Conservation (phyloP, 306 rosid species). For the Luffa acutangula region DNA sequence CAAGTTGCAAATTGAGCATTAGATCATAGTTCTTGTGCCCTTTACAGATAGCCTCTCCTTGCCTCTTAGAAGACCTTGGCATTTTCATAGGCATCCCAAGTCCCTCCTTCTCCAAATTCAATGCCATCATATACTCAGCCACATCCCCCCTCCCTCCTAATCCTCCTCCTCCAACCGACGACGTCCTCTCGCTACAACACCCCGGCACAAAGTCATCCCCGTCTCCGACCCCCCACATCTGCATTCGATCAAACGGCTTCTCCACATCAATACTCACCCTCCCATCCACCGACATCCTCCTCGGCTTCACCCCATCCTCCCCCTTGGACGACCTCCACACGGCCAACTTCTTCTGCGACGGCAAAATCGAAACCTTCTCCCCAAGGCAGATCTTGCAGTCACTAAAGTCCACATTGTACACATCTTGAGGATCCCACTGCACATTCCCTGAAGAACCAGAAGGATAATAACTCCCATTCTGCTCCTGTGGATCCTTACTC, state of each 20-base stretch:
- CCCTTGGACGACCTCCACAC: constrained; percentile 63
- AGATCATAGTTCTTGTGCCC: constrained; percentile 88
- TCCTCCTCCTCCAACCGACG: not conserved
- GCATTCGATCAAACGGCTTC: constrained; percentile 48
- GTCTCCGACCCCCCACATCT: constrained; percentile 30
- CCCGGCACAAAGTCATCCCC: not conserved
- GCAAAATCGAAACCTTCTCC: constrained; percentile 58
- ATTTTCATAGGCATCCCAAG: constrained; percentile 30
- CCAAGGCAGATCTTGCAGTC: constrained; percentile 38
- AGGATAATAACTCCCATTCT: constrained; percentile 46
- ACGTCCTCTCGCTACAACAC: not conserved
- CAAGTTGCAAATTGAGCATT: constrained; percentile 86
- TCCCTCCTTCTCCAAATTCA: constrained; percentile 13
- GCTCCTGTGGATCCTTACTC: constrained; percentile 49
- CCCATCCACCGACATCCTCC: constrained; percentile 70
- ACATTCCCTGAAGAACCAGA: constrained; percentile 26
- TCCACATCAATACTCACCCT: constrained; percentile 53
- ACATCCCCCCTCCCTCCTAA: constrained; percentile 2
- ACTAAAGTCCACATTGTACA: constrained; percentile 35
- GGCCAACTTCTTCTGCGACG: constrained; percentile 82
- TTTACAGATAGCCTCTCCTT: constrained; percentile 67
- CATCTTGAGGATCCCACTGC: constrained; percentile 72
- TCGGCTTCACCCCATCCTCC: constrained; percentile 29
- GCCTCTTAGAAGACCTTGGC: constrained; percentile 48
- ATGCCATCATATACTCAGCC: constrained; percentile 5